Evolutionary conservation across 2,329 filamentous ascomycete genomes (phyloP).

Genomic region (Cytospora leucostoma): DNA sequence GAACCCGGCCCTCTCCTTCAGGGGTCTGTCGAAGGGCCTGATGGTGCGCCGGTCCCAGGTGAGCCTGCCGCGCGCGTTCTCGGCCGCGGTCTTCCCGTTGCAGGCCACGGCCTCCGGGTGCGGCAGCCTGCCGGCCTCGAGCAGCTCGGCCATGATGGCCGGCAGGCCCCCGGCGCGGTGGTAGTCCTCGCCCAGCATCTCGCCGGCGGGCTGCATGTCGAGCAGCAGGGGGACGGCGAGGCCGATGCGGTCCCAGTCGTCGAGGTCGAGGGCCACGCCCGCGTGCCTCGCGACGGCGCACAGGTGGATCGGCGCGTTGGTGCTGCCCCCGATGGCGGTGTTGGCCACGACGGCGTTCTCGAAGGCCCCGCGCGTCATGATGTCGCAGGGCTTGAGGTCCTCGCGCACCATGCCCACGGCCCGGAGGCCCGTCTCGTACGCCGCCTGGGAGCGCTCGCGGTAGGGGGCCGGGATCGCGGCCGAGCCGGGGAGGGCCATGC

Average conservation of each 20-base stretch:
- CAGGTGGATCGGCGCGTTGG: conserved; percentile 58
- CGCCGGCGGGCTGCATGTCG: conserved; percentile 57
- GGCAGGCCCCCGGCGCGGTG: conserved; percentile 24
- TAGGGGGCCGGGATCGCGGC: conserved; percentile 54
- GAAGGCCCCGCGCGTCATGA: conserved; percentile 56
- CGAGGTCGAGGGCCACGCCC: conserved; percentile 50
- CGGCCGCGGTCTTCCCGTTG: conserved; percentile 47
- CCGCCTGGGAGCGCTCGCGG: conserved; percentile 48
- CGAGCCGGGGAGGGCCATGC: conserved; percentile 54
- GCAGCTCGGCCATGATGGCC: conserved; percentile 54
- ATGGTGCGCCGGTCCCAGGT: conserved; percentile 54
- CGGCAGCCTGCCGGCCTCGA: conserved; percentile 42
- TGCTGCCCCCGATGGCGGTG: conserved; percentile 57
- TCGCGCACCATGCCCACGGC: conserved; percentile 53
- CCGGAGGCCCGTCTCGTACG: conserved; percentile 49
- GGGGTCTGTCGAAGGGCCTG: conserved; percentile 44
- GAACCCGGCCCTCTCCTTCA: conserved; percentile 54
- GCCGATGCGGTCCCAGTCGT: conserved; percentile 56
- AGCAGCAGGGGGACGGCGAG: conserved; percentile 52
- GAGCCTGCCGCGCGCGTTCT: conserved; percentile 46
- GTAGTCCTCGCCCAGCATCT: conserved; percentile 38
- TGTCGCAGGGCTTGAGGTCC: conserved; percentile 53
- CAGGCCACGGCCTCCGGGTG: conserved; percentile 42
- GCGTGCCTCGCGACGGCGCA: conserved; percentile 57
- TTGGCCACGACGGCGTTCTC: conserved; percentile 58